Conservation (phyloP, 306 rosid species). For the Cyamopsis tetragonoloba region DNA sequence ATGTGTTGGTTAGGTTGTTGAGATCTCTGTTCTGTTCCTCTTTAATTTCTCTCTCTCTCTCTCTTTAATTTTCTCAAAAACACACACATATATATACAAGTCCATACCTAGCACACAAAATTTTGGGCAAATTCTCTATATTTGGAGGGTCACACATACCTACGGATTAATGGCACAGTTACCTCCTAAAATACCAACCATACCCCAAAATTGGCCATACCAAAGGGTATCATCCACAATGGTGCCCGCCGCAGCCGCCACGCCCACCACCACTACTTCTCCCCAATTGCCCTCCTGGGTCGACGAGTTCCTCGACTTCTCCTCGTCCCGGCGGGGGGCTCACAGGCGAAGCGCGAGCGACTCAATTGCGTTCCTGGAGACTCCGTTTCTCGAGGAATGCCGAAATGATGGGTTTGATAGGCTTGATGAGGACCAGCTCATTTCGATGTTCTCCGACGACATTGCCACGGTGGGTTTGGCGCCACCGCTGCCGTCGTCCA, state of each 20-base stretch:
- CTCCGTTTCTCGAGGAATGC: constrained; percentile 56
- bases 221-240: constrained; percentile 40
- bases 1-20: constrained; percentile 41
- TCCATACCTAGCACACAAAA: constrained; percentile 19
- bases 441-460: constrained; percentile 84
- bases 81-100: constrained; percentile 7
- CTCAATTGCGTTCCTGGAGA: constrained; percentile 71
- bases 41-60: background rate
- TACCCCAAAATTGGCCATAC: constrained; percentile 71
- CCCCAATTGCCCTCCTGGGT: constrained; percentile 45
- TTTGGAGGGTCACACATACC: constrained; percentile 23
- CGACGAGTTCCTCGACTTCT: constrained; percentile 88
- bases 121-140: constrained; percentile 17
- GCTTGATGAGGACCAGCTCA: constrained; percentile 77
- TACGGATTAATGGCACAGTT: constrained; percentile 81
- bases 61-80: background rate
- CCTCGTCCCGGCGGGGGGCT: constrained; percentile 58
- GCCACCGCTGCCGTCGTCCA: constrained; percentile 35
- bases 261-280: background rate
- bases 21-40: constrained; percentile 17
- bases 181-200: constrained; percentile 88
- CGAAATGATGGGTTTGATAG: constrained; percentile 49
- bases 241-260: background rate
- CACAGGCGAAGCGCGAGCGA: constrained; percentile 84
- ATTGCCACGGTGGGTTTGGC: constrained; percentile 26